Base-by-base conservation (phyloP, 352 stramenopile genomes). In the Globisporangium nunn region DNA sequence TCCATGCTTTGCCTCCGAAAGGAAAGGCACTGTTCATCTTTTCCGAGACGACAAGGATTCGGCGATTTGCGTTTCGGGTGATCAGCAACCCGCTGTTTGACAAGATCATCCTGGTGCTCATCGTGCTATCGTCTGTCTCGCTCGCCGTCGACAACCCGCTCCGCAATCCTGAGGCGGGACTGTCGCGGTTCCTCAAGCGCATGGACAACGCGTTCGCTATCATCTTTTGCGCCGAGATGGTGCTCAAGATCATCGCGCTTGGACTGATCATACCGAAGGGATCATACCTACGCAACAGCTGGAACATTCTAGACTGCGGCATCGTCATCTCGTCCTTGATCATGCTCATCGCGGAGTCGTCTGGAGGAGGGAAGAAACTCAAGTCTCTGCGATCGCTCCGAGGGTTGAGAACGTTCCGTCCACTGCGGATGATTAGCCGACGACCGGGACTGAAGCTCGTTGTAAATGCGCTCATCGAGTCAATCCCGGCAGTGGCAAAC, bases 401-500 rank as follows among this genome's bases (percentile, higher is more conserved):
- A 40, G 75, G 80, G 0, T 63, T 98, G 40, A 66, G 91, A 33
- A 95, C 88, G 0, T 90, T 98, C 50, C 79, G 92, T 0, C 92
- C 92, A 0, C 76, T 98, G 37, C 83, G 91, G 11, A 91, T 98
- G 70, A 95, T 98, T 59, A 93, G 83, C 31, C 72, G 88, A 1
- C 71, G 78, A 6, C 88, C 88, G 0, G 88, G 87, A 0, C 64
- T 98, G 0, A 92, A 91, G 35, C 63, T 98, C 8, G 90, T 98
- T 0, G 89, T 98, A 3, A 96, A 96, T 29, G 76, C 90, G 0
- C 66, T 97, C 17, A 80, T 98, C 23, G 75, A 90, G 51, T 82
- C 85, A 15, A 96, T 97, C n/a, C 91, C 88, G 0, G 74, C 75
- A 17, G 88, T 97, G 8, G 64, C 92, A 4, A 97, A 97, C 65